Conservation (phyloP, 352 stramenopile species). For the Phytophthora hybrid region DNA sequence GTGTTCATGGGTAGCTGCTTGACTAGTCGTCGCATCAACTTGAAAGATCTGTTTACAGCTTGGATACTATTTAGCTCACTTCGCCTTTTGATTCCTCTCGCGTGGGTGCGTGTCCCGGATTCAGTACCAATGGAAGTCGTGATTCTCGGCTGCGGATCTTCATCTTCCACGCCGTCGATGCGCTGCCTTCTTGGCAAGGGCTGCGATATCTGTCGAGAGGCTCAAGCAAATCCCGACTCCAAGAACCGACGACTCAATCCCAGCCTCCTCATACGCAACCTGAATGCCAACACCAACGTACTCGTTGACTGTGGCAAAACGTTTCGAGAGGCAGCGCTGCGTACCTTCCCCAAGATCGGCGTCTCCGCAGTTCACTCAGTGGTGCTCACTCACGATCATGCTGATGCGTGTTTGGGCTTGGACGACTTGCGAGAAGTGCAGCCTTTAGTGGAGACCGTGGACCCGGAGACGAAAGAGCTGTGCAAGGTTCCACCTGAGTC, state of each 20-base stretch:
- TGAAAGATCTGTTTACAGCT: no score
- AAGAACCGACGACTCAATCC: slow-evolving; percentile 76
- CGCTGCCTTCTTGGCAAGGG: slow-evolving; percentile 59
- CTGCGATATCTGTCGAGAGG: slow-evolving; percentile 61
- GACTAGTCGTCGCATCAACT: no score
- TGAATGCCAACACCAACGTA: slow-evolving; percentile 43
- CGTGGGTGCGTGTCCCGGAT: not conserved
- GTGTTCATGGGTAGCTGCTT: not conserved
- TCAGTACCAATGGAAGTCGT: slow-evolving; percentile 58
- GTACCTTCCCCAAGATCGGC: slow-evolving; percentile 55
- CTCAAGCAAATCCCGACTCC: slow-evolving; percentile 48
- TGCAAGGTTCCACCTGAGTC: slow-evolving; percentile 50
- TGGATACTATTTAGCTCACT: not conserved
- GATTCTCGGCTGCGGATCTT: slow-evolving; percentile 73
- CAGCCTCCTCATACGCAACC: slow-evolving; percentile 68
- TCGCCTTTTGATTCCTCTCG: not conserved
- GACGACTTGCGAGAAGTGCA: slow-evolving; percentile 80
- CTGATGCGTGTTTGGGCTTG: slow-evolving; percentile 73
- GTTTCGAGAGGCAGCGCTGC: slow-evolving; percentile 69
- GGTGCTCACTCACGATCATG: slow-evolving; percentile 83
- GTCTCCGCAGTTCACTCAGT: slow-evolving; percentile 59
- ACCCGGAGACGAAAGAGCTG: slow-evolving; percentile 48
- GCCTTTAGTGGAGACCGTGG: slow-evolving; percentile 42
- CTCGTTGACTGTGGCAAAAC: slow-evolving; percentile 86
- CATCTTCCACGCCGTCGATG: slow-evolving; percentile 70